Conservation (phyloP, 129 eudicot species). For the Helichrysum umbraculigerum region DNA sequence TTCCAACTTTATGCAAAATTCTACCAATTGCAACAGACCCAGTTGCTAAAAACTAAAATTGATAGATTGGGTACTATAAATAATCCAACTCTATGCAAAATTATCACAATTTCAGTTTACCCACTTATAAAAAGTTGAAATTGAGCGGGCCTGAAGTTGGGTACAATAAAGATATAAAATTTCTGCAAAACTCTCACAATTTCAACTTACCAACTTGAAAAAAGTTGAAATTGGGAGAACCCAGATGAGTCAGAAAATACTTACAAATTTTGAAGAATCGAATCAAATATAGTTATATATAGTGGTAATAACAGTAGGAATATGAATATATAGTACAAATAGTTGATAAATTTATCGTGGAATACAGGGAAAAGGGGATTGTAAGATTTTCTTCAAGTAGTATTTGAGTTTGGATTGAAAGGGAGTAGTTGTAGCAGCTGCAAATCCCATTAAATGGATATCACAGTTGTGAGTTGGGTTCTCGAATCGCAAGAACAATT, state of each 20-base stretch:
- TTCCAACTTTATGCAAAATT: conserved; percentile 11
- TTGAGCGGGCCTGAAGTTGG: neutral
- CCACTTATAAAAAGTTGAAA: neutral
- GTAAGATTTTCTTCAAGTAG: neutral
- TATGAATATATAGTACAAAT: neutral
- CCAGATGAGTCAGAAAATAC: neutral
- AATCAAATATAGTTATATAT: neutral
- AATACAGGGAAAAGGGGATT: neutral
- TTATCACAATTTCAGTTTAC: neutral
- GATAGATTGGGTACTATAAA: neutral
- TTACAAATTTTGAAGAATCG: neutral
- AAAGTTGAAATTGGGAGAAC: conserved; percentile 11
- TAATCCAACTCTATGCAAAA: neutral
- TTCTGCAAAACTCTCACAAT: conserved; percentile 3
- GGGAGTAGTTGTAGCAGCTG: conserved; percentile 18
- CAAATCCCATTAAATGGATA: neutral
- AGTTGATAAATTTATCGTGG: neutral
- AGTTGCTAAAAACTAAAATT: neutral
- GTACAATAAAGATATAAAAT: neutral
- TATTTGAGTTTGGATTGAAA: conserved; percentile 5
- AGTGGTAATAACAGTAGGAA: neutral
- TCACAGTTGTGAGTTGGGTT: conserved; percentile 16
- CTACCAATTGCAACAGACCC: conserved; percentile 2
- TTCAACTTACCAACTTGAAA: neutral
- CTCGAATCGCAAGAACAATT: neutral